phyloP scores from a whole-genome alignment of 352 stramenopile species.

The Phytophthora macrochlamydospora region DNA sequence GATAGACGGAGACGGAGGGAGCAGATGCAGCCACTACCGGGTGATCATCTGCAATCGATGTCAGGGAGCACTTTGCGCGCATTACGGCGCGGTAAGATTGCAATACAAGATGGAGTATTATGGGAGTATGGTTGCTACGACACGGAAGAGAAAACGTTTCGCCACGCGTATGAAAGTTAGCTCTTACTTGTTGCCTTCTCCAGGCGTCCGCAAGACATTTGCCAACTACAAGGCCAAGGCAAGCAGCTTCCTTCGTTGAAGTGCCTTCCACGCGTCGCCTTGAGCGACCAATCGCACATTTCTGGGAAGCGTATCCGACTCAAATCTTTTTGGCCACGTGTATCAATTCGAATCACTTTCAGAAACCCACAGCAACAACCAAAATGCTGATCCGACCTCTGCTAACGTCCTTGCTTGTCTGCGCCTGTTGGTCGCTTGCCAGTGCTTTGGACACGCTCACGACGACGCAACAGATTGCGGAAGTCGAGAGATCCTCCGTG shows the following conservation, averaged over 20 bases:
- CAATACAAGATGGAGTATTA: conserved; percentile 39
- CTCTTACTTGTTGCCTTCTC: too few relatives aligned
- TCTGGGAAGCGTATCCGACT: neutral
- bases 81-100: conserved; percentile 22
- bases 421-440: conserved; percentile 12
- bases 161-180: too few relatives aligned
- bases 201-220: too few relatives aligned
- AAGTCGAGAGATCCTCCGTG: conserved; percentile 37
- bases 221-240: too few relatives aligned
- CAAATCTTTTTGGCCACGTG: neutral
- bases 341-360: neutral
- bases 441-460: conserved; percentile 32
- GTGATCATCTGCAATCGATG: too few relatives aligned
- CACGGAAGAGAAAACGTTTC: too few relatives aligned
- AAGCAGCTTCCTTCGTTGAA: too few relatives aligned
- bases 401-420: conserved; percentile 20
- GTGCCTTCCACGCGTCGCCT: too few relatives aligned
- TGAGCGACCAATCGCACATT: neutral
- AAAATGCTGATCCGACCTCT: conserved; percentile 9
- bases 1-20: conserved; percentile 5
- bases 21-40: conserved; percentile 3
- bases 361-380: neutral
- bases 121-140: neutral
- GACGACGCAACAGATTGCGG: conserved; percentile 22
- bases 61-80: conserved; percentile 2